These are phyloP conservation scores for Echeveria elegans DNA, from an alignment of 164 flowering plant species.

Conservation along the genomic window DNA sequence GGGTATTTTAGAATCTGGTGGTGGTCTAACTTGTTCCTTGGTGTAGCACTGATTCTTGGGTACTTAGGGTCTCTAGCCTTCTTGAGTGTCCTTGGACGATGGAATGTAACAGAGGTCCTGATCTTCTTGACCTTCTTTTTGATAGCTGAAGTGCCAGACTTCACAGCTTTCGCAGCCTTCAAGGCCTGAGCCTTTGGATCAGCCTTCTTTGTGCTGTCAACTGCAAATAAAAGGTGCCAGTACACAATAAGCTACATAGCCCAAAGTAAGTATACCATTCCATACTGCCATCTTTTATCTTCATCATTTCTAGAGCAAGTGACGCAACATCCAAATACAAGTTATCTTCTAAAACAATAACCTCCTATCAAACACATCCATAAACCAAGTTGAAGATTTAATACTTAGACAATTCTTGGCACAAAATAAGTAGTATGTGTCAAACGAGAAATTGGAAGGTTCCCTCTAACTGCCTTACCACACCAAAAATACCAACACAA, in stretches of 20 bases:
- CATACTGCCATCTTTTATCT: no score
- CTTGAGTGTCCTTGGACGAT: conserved; percentile 7
- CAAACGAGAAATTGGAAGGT: no score
- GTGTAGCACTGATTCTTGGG: conserved; percentile 2
- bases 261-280: neutral
- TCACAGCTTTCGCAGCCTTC: conserved; percentile 4
- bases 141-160: neutral
- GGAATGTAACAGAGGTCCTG: conserved; percentile 5
- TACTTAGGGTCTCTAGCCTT: conserved; percentile 2
- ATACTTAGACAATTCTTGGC: no score
- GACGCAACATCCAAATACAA: no score
- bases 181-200: conserved; percentile 2
- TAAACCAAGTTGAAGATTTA: no score
- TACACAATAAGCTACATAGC: neutral
- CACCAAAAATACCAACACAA: no score
- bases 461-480: no score
- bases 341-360: no score
- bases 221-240: neutral
- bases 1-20: conserved; percentile 4
- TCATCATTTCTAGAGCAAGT: no score
- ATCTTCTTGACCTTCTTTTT: conserved; percentile 4
- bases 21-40: conserved; percentile 6
- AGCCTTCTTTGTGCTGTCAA: conserved; percentile 7
- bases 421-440: no score
- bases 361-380: no score